Evolutionary conservation across 805 yeast species (phyloP).

Genomic region (Gaillardinia entomophila): DNA sequence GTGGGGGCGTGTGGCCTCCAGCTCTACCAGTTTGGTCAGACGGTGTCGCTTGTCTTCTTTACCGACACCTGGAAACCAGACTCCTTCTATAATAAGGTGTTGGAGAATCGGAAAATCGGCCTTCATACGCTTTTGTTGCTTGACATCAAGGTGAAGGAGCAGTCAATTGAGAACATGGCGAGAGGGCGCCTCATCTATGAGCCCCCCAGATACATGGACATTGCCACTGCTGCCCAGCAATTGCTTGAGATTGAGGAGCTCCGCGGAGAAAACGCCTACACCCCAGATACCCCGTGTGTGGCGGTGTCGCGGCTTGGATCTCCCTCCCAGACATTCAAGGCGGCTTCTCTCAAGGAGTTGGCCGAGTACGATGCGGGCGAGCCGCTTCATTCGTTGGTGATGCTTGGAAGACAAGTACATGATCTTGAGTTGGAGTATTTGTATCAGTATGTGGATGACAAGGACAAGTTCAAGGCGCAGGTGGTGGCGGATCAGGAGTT

Average conservation of each 20-base stretch:
- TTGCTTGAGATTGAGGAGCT: slow-evolving; percentile 80
- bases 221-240: slow-evolving; percentile 84
- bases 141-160: slow-evolving; percentile 96
- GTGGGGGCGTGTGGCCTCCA: slow-evolving; percentile 98
- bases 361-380: slow-evolving; percentile 86
- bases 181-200: slow-evolving; percentile 88
- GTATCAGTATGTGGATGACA: slow-evolving; percentile 66
- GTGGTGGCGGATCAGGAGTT: slow-evolving; percentile 51
- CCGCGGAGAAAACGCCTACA: slow-evolving; percentile 72
- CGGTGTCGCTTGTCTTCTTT: slow-evolving; percentile 94
- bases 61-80: slow-evolving; percentile 96
- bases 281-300: slow-evolving; percentile 85
- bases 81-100: slow-evolving; percentile 81
- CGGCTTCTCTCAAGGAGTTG: slow-evolving; percentile 76
- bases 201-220: slow-evolving; percentile 95
- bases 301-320: slow-evolving; percentile 91
- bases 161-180: slow-evolving; percentile 89
- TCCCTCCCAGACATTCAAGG: slow-evolving; percentile 73
- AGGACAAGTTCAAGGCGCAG: slow-evolving; percentile 41
- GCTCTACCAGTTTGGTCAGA: slow-evolving; percentile 91
- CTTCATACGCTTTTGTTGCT: slow-evolving; percentile 82
- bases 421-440: slow-evolving; percentile 87
- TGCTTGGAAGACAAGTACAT: slow-evolving; percentile 90
- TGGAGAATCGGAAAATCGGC: slow-evolving; percentile 88
- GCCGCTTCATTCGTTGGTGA: slow-evolving; percentile 87